A percentile compares a stretch with the other conserved stretches of the same genome.
Evolutionary conservation across 352 stramenopile species (phyloP).

Genomic region (Globisporangium paroecandrum): DNA sequence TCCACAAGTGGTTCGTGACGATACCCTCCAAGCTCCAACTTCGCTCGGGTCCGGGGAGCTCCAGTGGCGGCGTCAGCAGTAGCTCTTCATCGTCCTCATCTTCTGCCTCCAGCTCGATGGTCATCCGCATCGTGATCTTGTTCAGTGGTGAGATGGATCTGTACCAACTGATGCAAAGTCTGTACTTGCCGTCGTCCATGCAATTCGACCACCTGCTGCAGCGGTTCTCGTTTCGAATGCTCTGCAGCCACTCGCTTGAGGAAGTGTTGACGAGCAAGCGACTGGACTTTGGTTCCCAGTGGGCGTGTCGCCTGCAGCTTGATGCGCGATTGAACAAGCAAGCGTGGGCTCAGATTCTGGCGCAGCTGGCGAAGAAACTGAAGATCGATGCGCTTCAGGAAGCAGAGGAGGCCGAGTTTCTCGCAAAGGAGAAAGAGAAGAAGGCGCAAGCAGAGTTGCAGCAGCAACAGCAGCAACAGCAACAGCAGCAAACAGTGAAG

Average conservation of each 20-base stretch:
- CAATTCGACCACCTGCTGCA: constrained; percentile 21
- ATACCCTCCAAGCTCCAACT: constrained; percentile 51
- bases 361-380: constrained; percentile 43
- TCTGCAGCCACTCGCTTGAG: constrained; percentile 31
- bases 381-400: constrained; percentile 28
- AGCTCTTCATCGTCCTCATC: constrained; percentile 13
- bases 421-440: constrained; percentile 26
- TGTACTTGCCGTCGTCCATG: constrained; percentile 23
- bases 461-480: constrained; percentile 13
- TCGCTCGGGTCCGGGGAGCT: constrained; percentile 24
- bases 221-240: constrained; percentile 9
- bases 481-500: constrained; percentile 16
- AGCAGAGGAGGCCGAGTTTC: constrained; percentile 33
- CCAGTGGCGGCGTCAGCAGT: constrained; percentile 9
- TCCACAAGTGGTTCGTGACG: constrained; percentile 66
- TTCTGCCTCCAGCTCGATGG: constrained; percentile 12
- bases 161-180: constrained; percentile 24
- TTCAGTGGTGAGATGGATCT: constrained; percentile 44
- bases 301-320: constrained; percentile 46
- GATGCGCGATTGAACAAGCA: constrained; percentile 56
- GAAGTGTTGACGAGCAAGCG: constrained; percentile 62
- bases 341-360: constrained; percentile 47
- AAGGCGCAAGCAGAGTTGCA: not conserved
- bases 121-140: constrained; percentile 67
- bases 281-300: constrained; percentile 45